Evolutionary conservation across 2,329 filamentous ascomycete genomes (phyloP), one percentile per base, ranked within the genome.

Genomic region (Volutella citrinella): DNA sequence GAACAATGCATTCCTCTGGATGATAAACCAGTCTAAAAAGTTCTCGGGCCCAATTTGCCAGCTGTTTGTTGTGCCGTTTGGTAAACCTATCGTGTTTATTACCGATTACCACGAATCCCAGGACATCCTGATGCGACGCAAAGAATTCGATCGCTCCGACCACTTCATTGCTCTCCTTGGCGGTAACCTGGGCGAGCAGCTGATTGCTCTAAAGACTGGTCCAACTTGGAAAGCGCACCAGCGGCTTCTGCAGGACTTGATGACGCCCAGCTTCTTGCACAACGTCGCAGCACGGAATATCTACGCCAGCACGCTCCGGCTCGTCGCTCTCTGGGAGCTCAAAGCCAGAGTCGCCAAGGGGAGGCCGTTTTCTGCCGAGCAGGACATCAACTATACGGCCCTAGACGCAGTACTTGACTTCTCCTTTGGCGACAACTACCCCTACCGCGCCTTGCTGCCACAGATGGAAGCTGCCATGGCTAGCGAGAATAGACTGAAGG

Each of bases 11-110:
- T 11, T 38, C 22, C 36, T 42, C 12, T 48, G 45, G 56, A 49
- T 60, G 34, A 44, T 59, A 40, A 52, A 45, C 52, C 30, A 58
- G 19, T 21, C 33, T 9, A 51, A 9, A 55, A 55, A 52, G 9
- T 56, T 63, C 28, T 43, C 63, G 6, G 61, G 60, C 10, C 66
- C 69, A 1, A 58, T 75, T 36, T 49, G 65, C 6, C 73, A 77
- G 43, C 51, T 68, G 6, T 75, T 74, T 46, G 48, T 72, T 32
- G 52, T 55, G 7, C 69, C 71, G 1, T 57, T 70, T 12, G 42
- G 46, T 2, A 55, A 54, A 18, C 72, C 70, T 3, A 62, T 58
- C 46, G 54, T 76, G 1, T 35, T 75, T 5, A 41, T 75, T 5
- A 54, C 59, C 15, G 69, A 52, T 32, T 63, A 56, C 9, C 52